Base-by-base conservation (phyloP, 768 basidiomycete species). In the Phanerochaete sordida region DNA sequence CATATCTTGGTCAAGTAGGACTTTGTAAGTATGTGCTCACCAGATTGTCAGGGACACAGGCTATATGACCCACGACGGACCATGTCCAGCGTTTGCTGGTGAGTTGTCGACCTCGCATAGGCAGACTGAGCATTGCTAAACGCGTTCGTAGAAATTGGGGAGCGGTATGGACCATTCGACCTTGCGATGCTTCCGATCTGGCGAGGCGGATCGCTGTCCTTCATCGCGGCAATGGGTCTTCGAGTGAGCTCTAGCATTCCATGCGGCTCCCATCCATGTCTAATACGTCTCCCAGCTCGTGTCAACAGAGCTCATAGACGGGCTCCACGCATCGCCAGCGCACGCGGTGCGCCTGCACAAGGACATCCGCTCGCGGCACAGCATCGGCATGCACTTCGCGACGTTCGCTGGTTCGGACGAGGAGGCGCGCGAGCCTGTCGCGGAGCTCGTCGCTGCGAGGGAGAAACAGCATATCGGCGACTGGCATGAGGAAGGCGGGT, bases 121-220 rank as follows among this genome's bases (percentile, higher is more conserved):
- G 6, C 33, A 35, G n/a, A n/a, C n/a, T n/a, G n/a, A n/a, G n/a
- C n/a, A n/a, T n/a, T 31, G 16, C 27, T 49, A 23, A 46, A 48
- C n/a, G 58, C 9, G 23, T 12, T 16, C 11, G n/a, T 21, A 75
- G 77, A 78, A 59, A 76, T 79, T 44, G 78, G 78, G 1, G 56
- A 69, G 7, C 69, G 68, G 57, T 74, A 71, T 31, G 76, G 76
- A 0, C 78, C 77, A 1, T 73, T 79, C 44, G 74, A 78, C 64
- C 60, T 79, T 19, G 72, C 77, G 2, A 73, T 79, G 66, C 64
- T 79, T 1, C 78, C 78, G 15, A 77, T 79, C 30, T 79, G 78
- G 78, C 72, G 77, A 11, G 78, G 78, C 21, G 77, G 76, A 16
- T 68, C 76, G 15, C 68, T 79, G 13, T 73, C 74, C 3, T 72